A percentile compares a stretch with the other conserved stretches of the same genome.
phyloP scores from a whole-genome alignment of 2,329 filamentous ascomycete genomes.

The Periconia sp. region DNA sequence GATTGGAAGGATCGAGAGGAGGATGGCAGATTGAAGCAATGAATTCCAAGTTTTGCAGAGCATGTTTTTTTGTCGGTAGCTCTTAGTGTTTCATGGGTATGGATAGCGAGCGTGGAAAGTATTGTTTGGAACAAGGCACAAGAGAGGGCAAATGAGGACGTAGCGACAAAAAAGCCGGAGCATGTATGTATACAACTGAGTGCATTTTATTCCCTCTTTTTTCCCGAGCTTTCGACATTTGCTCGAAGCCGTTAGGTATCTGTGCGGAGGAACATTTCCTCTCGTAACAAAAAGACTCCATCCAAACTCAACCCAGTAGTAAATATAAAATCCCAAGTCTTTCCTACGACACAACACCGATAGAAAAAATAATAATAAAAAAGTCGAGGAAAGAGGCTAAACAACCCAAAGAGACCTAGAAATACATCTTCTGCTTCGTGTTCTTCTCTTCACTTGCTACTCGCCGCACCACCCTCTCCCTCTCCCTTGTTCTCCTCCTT shows the following conservation, averaged over 20 bases:
- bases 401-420: background rate
- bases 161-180: background rate
- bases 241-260: background rate
- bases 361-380: no score
- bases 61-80: background rate
- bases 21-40: constrained; percentile 11
- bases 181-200: background rate
- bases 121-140: background rate
- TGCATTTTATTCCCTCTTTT: background rate
- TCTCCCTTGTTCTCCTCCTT: background rate
- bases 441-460: no score
- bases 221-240: background rate
- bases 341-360: background rate
- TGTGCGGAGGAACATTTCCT: background rate
- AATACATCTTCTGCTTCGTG: background rate
- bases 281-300: background rate
- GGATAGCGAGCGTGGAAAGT: background rate
- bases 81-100: background rate
- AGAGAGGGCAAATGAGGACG: background rate
- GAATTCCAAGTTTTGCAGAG: background rate
- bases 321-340: background rate
- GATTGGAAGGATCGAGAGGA: constrained; percentile 36
- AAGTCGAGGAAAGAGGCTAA: background rate
- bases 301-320: background rate
- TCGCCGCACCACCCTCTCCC: no score